Evolutionary conservation across 345 rosid species (phyloP), one percentile per base, ranked within the genome.

Genomic region (Populus euphratica): DNA sequence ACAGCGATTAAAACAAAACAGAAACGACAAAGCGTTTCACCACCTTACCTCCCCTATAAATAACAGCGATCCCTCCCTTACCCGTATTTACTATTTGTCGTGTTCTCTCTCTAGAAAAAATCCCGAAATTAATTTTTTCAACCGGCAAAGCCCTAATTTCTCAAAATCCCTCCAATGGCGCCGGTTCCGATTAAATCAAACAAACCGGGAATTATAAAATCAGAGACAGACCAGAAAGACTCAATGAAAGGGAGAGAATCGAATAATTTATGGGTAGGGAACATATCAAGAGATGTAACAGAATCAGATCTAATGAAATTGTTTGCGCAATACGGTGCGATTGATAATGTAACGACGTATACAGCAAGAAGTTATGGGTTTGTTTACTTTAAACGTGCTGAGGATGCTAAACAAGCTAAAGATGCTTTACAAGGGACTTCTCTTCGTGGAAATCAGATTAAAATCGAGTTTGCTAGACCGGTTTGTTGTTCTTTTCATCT

Each of bases 391-490:
- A 89, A 87, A 79, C 93, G 86, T 63, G 90, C 85, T 27, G 99
- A 93, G 78, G 97, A 96, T 63, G 98, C 99, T 29, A 86, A 79
- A 21, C 87, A 90, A 6, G 99, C 99, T 5, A 92, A 87, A 83
- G 91, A 89, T 10, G 85, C 91, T 5, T 90, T 96, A 13, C 98
- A 96, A 79, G 96, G 97, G 21, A 71, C 84, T 29, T 6, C 66
- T 35, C 66, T 93, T 56, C 88, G 86, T 56, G 98, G 99, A 20
- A 86, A 41, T 71, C 85, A 78, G 70, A 81, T 96, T 68, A 96
- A 89, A 76, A 92, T 93, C 89, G 97, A 93, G 92, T 96, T 86
- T 86, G 97, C 98, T n/a, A 86, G 97, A 85, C 98, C 97, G 98
- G 99, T 96, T 96, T 76, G 96, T 91, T 79, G 93, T 85, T 81